Evolutionary conservation across 1,139 yeast species (phyloP), one percentile per base, ranked within the genome.

Genomic region (Taphrina wiesneri): DNA sequence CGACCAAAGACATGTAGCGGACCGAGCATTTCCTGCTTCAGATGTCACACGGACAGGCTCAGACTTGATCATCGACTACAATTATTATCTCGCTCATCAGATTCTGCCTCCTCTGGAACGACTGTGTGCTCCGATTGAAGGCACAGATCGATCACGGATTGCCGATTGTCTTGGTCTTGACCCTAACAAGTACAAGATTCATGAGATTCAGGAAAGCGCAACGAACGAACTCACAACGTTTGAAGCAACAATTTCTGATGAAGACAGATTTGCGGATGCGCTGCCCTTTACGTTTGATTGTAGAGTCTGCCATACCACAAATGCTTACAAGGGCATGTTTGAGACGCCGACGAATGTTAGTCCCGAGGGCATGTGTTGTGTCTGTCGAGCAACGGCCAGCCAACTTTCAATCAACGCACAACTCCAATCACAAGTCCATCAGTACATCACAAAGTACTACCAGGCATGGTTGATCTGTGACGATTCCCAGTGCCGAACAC

Each of bases 51-150:
- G 71, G 6, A 72, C 73, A 15, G 54, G 39, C 46, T 60, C 62
- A 25, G 77, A 76, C 6, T 82, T 87, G 69, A 80, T 77, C 68
- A 91, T 95, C 1, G 99, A 95, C 76, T 82, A 90, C 0, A 81
- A 80, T 52, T 92, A 83, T 74, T 95, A 95, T 74, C 80, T 92
- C 72, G 96, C 88, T 70, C 88, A 90, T 74, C 99, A 95, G 76
- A 83, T 95, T 17, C 85, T 88, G 74, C 93, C 96, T 1, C 98
- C 98, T 0, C 86, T 93, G 15, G 96, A 90, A 74, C 86, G 99
- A 77, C 79, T 95, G 65, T 80, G 93, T 61, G 96, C 88, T 71
- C 84, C 88, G 70, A 86, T 95, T 67, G 96, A 90, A 70, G 97
- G 98, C 45, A 83, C 90, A 68, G 98, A 93, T 74, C 82, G 86